Base-by-base conservation (phyloP, 192 early-diverging fungal species). In the Piromyces sp. region DNA sequence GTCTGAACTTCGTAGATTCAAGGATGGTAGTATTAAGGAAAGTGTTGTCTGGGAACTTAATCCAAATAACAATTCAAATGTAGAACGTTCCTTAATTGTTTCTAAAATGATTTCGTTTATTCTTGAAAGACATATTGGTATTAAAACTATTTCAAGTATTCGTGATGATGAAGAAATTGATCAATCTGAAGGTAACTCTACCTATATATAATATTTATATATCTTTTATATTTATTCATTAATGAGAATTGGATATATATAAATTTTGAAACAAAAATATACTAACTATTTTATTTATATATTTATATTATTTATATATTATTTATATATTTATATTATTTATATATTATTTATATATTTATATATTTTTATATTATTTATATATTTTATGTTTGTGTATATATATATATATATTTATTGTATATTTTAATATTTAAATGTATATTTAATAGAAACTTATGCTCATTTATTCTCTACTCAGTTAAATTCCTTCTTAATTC, bases 1-100 rank as follows among this genome's bases (percentile, higher is more conserved):
- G 37, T 90, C 95, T 6, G 96, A 97, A 84, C 85, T 96, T 80
- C 92, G 97, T 33, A 92, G 97, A 22, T 99, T 98, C 91, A 93
- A 95, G 84, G 95, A 99, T 84, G 96, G 95, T 29, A 91, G 91
- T 79, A 97, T 99, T 85, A 81, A 91, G 12, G 93, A 96, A 86
- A 94, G 94, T 88, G 93, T 95, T 11, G 93, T 97, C 0, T 99
- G 95, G 92, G 88, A 89, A 79, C 82, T 81, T 31, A 82, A 31
- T 79, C 82, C 82, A 40, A 31, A 79, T 30, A 38, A 31, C 29
- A 82, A 79, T 80, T 22, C 78, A 86, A 86, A 9, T 29, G 82
- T 88, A 15, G 95, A 87, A 29, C 88, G 92, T 4, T 88, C 91
- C 17, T 83, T 94, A 40, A 91, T 97, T 82, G 91, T 97, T 19